A percentile compares a stretch with the other conserved stretches of the same genome.
Conservation (phyloP, 306 rosid genomes). For the Vigna angularis region DNA sequence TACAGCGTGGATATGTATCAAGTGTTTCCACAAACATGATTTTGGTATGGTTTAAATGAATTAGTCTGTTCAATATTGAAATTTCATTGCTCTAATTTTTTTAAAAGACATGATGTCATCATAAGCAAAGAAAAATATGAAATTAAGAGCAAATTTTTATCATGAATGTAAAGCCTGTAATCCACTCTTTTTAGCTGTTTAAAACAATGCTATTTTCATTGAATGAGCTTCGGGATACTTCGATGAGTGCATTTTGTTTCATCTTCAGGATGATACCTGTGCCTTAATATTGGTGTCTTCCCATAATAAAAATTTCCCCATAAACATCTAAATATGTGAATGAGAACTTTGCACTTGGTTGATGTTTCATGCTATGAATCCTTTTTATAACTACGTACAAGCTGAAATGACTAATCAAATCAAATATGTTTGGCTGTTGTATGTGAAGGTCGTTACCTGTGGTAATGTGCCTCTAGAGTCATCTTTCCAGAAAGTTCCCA, state of each 20-base stretch:
- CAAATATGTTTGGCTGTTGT: slow-evolving; percentile 44
- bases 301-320: background rate
- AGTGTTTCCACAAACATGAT: slow-evolving; percentile 11
- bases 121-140: background rate
- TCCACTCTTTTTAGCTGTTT: background rate
- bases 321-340: background rate
- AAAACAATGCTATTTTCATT: slow-evolving; percentile 9
- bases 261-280: slow-evolving; percentile 8
- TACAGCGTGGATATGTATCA: background rate
- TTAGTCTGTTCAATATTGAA: slow-evolving; percentile 2
- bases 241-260: background rate
- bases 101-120: background rate
- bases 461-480: slow-evolving; percentile 97
- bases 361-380: background rate
- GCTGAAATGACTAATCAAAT: slow-evolving; percentile 36
- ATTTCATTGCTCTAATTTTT: slow-evolving; percentile 12
- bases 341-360: slow-evolving; percentile 27
- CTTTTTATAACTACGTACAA: slow-evolving; percentile 24
- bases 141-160: slow-evolving; percentile 7
- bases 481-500: slow-evolving; percentile 82
- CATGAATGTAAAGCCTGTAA: background rate
- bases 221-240: slow-evolving; percentile 15
- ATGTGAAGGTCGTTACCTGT: slow-evolving; percentile 87
- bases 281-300: slow-evolving; percentile 7
- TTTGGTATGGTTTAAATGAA: slow-evolving; percentile 27